Conservation (phyloP, 2,329 filamentous ascomycete genomes). For the Scedosporium boydii region DNA sequence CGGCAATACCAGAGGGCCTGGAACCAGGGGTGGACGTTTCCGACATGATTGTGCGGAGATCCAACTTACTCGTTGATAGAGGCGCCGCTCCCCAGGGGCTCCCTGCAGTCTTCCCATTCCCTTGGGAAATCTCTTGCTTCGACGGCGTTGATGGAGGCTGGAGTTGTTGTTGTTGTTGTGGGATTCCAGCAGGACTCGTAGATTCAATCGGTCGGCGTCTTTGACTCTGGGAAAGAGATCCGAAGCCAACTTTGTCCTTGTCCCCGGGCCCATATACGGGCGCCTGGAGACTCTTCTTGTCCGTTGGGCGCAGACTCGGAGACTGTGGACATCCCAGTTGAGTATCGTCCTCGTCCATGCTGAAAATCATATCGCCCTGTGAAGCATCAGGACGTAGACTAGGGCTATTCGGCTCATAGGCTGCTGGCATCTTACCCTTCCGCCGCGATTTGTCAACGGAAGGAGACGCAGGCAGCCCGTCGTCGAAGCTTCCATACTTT, state of each 20-base stretch:
- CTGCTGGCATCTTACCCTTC: slow-evolving; percentile 30
- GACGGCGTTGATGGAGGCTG: not conserved
- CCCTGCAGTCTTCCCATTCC: slow-evolving; percentile 11
- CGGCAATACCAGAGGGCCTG: slow-evolving; percentile 41
- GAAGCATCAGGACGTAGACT: slow-evolving; percentile 59
- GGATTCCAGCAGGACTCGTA: not conserved
- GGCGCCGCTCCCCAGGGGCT: slow-evolving; percentile 40
- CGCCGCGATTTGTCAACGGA: slow-evolving; percentile 34
- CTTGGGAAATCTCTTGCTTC: not conserved
- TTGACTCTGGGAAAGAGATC: not conserved
- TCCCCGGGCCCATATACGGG: not conserved
- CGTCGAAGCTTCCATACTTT: slow-evolving; percentile 57
- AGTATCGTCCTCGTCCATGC: slow-evolving; percentile 74
- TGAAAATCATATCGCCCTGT: slow-evolving; percentile 73
- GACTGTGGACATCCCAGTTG: not conserved
- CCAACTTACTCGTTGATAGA: slow-evolving; percentile 54
- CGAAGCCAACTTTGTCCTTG: not conserved
- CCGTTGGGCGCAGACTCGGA: not conserved
- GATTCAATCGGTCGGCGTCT: slow-evolving; percentile 2
- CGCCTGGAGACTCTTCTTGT: not conserved
- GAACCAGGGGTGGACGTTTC: slow-evolving; percentile 37
- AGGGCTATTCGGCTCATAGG: slow-evolving; percentile 55
- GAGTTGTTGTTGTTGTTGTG: not conserved
- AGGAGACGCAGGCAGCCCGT: slow-evolving; percentile 32
- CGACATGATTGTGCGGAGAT: slow-evolving; percentile 68